Evolutionary conservation across 139 green algal species (phyloP).

Genomic region (Desmodesmus armatus): DNA sequence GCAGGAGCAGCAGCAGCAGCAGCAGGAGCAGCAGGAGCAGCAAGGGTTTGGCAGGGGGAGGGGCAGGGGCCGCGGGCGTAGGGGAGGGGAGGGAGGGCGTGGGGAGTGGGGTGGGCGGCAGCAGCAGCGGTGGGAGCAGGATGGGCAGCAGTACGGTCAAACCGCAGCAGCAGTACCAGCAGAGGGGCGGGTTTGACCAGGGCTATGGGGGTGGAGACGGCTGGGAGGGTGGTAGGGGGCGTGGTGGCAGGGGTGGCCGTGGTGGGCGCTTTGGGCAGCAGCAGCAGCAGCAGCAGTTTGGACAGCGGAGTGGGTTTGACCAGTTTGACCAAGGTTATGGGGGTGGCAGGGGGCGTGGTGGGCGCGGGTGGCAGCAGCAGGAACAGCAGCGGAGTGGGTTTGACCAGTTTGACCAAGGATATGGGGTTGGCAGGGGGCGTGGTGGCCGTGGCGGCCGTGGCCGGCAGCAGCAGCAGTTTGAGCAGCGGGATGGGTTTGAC

Average conservation of each 20-base stretch:
- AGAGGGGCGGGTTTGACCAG: not conserved
- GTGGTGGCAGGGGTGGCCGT: not conserved
- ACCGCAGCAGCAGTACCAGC: no score
- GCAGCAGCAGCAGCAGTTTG: slow-evolving; percentile 3
- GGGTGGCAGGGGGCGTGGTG: no score
- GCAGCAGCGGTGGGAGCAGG: not conserved
- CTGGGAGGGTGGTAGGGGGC: no score
- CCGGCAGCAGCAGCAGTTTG: slow-evolving; percentile 26
- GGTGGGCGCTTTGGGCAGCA: not conserved
- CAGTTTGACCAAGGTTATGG: not conserved
- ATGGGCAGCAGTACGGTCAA: no score
- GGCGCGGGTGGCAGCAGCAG: no score
- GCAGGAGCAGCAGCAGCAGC: slow-evolving; percentile 27
- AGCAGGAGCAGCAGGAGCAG: not conserved
- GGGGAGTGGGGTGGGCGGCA: not conserved
- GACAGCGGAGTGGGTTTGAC: not conserved
- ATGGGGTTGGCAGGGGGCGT: not conserved
- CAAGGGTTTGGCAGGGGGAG: not conserved
- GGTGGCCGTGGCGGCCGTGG: not conserved
- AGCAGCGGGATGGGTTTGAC: not conserved
- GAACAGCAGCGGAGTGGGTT: not conserved
- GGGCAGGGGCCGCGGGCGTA: not conserved
- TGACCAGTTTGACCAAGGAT: not conserved
- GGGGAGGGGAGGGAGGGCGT: no score
- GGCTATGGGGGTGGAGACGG: not conserved